Percentiles rank a stretch among this genome's conserved stretches.
Evolutionary conservation across 352 stramenopile species (phyloP).

Genomic region (Phytophthora sojae): DNA sequence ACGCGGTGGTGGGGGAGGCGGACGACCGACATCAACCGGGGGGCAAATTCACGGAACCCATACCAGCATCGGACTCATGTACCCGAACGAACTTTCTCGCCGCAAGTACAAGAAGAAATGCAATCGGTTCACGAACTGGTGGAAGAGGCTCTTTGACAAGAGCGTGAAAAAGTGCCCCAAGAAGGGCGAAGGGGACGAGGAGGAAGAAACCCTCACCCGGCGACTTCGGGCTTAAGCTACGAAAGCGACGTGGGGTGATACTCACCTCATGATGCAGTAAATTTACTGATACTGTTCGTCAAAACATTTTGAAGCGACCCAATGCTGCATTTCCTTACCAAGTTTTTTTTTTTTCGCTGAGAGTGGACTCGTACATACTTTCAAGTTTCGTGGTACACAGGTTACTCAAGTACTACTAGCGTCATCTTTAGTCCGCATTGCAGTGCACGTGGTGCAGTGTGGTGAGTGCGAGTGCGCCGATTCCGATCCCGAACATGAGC

Average conservation of each 20-base stretch:
- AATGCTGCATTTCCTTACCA: too few relatives aligned
- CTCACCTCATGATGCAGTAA: too few relatives aligned
- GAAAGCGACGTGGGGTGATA: too few relatives aligned
- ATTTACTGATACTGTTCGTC: too few relatives aligned
- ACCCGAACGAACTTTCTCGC: background rate
- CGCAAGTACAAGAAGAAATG: constrained; percentile 16
- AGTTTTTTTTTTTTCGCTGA: too few relatives aligned
- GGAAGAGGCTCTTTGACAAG: constrained; percentile 12
- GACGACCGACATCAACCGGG: background rate
- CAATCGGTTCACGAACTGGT: constrained; percentile 26
- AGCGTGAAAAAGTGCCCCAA: constrained; percentile 16
- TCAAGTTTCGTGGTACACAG: background rate
- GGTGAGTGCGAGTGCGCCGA: constrained; percentile 82
- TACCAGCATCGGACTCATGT: constrained; percentile 2
- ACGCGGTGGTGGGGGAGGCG: constrained; percentile 1
- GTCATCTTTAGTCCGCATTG: constrained; percentile 43
- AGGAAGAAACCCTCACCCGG: background rate
- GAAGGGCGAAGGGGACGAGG: constrained; percentile 1
- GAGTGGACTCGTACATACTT: background rate
- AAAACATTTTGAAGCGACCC: too few relatives aligned
- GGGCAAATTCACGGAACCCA: constrained; percentile 6
- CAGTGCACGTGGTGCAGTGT: constrained; percentile 92
- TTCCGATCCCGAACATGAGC: constrained; percentile 67
- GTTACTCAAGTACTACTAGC: background rate
- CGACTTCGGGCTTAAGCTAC: constrained; percentile 11